Evolutionary conservation across 2,329 filamentous ascomycete species (phyloP).

Genomic region (Didymosphaeria variabile): DNA sequence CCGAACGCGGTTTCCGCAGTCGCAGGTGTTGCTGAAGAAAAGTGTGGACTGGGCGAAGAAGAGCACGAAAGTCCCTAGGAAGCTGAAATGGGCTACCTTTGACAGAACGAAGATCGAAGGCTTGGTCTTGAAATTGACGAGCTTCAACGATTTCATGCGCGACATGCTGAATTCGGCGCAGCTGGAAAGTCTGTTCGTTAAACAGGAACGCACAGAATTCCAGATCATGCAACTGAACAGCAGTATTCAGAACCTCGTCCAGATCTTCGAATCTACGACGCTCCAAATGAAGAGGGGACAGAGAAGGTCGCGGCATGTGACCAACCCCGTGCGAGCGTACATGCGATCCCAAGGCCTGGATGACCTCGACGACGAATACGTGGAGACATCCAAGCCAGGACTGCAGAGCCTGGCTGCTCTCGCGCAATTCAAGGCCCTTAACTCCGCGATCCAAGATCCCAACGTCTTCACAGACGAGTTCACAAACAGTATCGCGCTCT

Average conservation of each 20-base stretch:
- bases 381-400: constrained; percentile 16
- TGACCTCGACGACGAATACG: constrained; percentile 26
- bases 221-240: constrained; percentile 50
- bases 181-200: constrained; percentile 36
- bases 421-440: constrained; percentile 49
- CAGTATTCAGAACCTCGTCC: constrained; percentile 45
- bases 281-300: constrained; percentile 21
- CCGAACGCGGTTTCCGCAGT: constrained; percentile 40
- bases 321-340: constrained; percentile 26
- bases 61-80: constrained; percentile 32
- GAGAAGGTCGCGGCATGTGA: constrained; percentile 14
- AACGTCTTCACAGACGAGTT: constrained; percentile 37
- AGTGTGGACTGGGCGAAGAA: constrained; percentile 40
- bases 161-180: constrained; percentile 45
- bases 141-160: constrained; percentile 49
- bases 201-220: constrained; percentile 47
- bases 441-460: constrained; percentile 43
- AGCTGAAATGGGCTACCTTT: constrained; percentile 45
- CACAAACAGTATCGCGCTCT: constrained; percentile 33
- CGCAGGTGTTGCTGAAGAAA: constrained; percentile 40
- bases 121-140: constrained; percentile 42
- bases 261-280: constrained; percentile 42
- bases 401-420: constrained; percentile 38
- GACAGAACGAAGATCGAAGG: constrained; percentile 43
- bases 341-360: constrained; percentile 31